Evolutionary conservation across 2,329 filamentous ascomycete species (phyloP), one percentile per base, ranked within the genome.

Genomic region (Seiridium unicorne): DNA sequence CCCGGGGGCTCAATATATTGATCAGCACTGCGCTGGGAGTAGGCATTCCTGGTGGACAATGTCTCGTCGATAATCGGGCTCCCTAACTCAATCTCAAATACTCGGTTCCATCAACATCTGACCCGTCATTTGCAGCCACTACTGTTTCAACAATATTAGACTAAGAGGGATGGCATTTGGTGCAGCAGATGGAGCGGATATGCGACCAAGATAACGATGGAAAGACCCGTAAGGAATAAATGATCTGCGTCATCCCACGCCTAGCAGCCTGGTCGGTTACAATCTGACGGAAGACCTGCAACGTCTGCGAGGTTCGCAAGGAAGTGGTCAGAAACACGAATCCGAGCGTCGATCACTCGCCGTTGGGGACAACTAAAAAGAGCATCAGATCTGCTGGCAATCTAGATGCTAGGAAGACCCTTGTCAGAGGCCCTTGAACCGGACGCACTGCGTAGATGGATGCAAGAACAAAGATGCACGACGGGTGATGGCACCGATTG

Each of bases 341-440:
- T 10, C 35, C 10, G 49, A n/a, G 10, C 38, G 49, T 53, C 49
- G 49, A 53, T 53, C 49, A 13, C 49, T 53, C 34, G 38, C 32
- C 32, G 49, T 18, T 38, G 49, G 5, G 32, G 31, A 36, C n/a
- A 13, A n/a, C 38, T 26, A 26, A 26, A 26, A 13, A 18, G 38
- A 34, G 49, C 49, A 18, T 53, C 8, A 53, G 49, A 53, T 53
- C 49, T 53, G 34, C 49, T n/a, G 18, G 35, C 49, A 53, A 53
- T 53, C 32, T 53, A 35, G 49, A 35, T 36, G 38, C 49, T 35
- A 34, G 49, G 49, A 34, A 53, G 35, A 53, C 35, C 49, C 11
- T 36, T 51, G 49, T 34, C 32, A 34, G 49, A 34, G 13, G 8
- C 18, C 49, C 35, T 35, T 51, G 10, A 35, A 13, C 35, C 34